A percentile compares a stretch with the other conserved stretches of the same genome.
These are phyloP conservation scores for Coniosporium apollinis DNA, from an alignment of 495 filamentous ascomycete species.

Conservation along the genomic window DNA sequence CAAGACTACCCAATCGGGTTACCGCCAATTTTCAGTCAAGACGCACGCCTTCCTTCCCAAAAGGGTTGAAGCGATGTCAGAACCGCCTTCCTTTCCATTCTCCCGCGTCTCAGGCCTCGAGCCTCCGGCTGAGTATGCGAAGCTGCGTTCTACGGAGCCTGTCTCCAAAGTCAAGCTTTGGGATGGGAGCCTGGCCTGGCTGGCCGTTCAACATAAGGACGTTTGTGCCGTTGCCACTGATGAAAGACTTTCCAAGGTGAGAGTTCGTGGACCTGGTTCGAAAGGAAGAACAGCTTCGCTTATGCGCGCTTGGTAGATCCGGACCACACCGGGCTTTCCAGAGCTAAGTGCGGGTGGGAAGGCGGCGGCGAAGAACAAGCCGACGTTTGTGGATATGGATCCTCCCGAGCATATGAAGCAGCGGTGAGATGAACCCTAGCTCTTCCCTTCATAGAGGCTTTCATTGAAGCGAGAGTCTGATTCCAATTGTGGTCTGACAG, in stretches of 20 bases:
- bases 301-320: constrained; percentile 12
- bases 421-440: too few species aligned
- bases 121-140: constrained; percentile 27
- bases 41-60: too few species aligned
- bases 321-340: constrained; percentile 28
- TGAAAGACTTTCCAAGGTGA: constrained; percentile 5
- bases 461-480: too few species aligned
- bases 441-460: too few species aligned
- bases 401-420: constrained; percentile 28
- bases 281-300: not conserved
- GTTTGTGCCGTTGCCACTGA: constrained; percentile 28
- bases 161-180: constrained; percentile 29
- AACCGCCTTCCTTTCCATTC: constrained; percentile 28
- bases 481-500: constrained; percentile 1
- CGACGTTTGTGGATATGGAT: constrained; percentile 35
- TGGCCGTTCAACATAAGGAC: constrained; percentile 30
- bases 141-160: constrained; percentile 23
- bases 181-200: constrained; percentile 28
- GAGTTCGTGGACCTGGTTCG: not conserved
- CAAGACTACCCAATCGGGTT: too few species aligned
- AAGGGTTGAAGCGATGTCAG: too few species aligned
- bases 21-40: too few species aligned
- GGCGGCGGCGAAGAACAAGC: constrained; percentile 25
- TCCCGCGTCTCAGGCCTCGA: constrained; percentile 22
- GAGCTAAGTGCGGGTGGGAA: constrained; percentile 26